Evolutionary conservation across 2,329 filamentous ascomycete species (phyloP).

Genomic region (Colletotrichum lindemuthianum): DNA sequence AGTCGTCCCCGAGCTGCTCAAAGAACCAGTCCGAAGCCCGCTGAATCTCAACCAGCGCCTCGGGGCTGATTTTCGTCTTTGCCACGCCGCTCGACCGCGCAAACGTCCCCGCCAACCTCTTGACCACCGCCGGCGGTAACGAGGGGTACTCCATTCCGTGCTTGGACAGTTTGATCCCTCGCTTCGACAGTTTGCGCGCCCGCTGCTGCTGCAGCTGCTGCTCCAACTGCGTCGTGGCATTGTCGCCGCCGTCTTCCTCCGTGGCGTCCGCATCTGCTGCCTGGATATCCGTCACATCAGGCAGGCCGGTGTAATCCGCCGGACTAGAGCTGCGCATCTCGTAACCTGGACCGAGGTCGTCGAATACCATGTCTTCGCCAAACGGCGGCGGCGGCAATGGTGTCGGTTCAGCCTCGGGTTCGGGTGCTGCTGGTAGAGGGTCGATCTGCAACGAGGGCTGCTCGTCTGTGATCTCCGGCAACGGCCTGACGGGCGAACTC

Average conservation of each 20-base stretch:
- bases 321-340: constrained; percentile 31
- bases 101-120: constrained; percentile 77
- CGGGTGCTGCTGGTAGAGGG: constrained; percentile 32
- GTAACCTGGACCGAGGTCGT: constrained; percentile 9
- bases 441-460: constrained; percentile 26
- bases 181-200: constrained; percentile 50
- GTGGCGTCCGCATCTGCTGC: constrained; percentile 35
- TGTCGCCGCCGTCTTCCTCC: constrained; percentile 31
- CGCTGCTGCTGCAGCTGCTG: constrained; percentile 37
- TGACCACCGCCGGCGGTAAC: constrained; percentile 78
- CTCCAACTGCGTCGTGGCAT: constrained; percentile 31
- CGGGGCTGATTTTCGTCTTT: constrained; percentile 76
- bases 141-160: constrained; percentile 81
- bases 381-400: not conserved
- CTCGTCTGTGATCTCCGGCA: constrained; percentile 37
- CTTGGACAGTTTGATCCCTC: constrained; percentile 68
- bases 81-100: constrained; percentile 72
- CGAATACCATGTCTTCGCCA: constrained; percentile 13
- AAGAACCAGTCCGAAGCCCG: constrained; percentile 93
- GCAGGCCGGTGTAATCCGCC: constrained; percentile 57
- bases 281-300: constrained; percentile 10
- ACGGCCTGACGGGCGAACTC: constrained; percentile 34
- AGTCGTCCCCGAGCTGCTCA: constrained; percentile 83
- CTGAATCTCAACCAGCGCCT: constrained; percentile 78
- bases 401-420: constrained; percentile 3